A percentile compares a stretch with the other conserved stretches of the same genome.
phyloP scores from a whole-genome alignment of 331 rosid genomes.

The Phaseolus coccineus region DNA sequence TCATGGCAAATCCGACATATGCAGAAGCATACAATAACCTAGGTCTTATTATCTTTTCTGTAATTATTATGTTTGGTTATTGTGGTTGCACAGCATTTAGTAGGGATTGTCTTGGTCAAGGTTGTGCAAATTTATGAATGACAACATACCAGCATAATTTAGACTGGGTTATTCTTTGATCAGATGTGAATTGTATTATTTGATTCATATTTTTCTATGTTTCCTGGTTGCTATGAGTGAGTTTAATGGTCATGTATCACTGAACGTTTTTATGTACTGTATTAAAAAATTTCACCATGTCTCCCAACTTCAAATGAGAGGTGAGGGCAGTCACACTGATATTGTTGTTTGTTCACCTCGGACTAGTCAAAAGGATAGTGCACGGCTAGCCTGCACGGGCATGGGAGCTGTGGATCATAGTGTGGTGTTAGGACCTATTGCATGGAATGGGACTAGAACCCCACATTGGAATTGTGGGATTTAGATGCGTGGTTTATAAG shows the following conservation, averaged over 20 bases:
- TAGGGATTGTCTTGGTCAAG: constrained; percentile 1
- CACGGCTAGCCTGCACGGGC: background rate
- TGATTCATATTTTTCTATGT: background rate
- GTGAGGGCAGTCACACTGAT: background rate
- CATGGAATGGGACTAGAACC: background rate
- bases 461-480: background rate
- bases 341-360: background rate
- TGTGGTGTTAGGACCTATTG: background rate
- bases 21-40: constrained; percentile 90
- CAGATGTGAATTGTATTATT: background rate
- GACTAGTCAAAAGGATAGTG: background rate
- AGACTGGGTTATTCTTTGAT: constrained; percentile 25
- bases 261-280: background rate
- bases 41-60: constrained; percentile 55
- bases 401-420: background rate
- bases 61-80: constrained; percentile 11
- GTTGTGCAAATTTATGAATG: constrained; percentile 29
- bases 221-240: constrained; percentile 2
- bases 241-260: constrained; percentile 15
- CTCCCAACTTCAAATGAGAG: background rate
- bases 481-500: background rate
- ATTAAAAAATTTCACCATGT: background rate
- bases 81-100: constrained; percentile 7
- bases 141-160: background rate
- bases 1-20: constrained; percentile 86